Evolutionary conservation across 768 basidiomycete genomes (phyloP), one percentile per base, ranked within the genome.

Genomic region (Trametes cinnabarina): DNA sequence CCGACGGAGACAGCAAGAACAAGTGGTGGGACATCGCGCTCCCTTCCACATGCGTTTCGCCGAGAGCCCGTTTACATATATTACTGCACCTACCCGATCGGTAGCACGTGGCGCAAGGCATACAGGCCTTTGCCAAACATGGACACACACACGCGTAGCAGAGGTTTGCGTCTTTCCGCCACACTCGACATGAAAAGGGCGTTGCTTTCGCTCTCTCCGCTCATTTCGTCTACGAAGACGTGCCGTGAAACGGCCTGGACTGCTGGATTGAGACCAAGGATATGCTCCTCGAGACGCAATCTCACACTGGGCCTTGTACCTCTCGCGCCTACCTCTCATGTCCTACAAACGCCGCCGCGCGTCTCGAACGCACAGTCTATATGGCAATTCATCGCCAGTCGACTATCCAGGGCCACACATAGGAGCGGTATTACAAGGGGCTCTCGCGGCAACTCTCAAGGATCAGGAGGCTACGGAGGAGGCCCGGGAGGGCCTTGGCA

Each of bases 1-100:
- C 92, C 55, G 91, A 87, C 46, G 92, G 91, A 55, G 91, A 93
- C 49, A 94, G 75, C 52, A 94, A 67, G 73, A 91, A 94, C 32
- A 94, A 77, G 74, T 94, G 92, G 70, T 92, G 89, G 58, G 90
- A 92, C 92, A 93, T 93, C 61, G 78, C 47, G 48, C 3, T 28
- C 14, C 23, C 19, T 14, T 17, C n/a, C 22, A 25, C 22, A 25
- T 46, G 25, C 25, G 14, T 25, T 28, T 26, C 10, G 15, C 9
- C 37, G 37, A 8, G 37, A 39, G 10, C 30, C 30, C 30, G 30
- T 12, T 6, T 32, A 32, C 5, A 11, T 32, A 32, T 7, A 32
- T 6, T 32, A 32, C 48, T 34, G n/a, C 20, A 19, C n/a, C 15
- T 11, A 9, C 10, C 12, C 40, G 51, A 22, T n/a, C 42, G 30